Evolutionary conservation across 345 rosid species (phyloP).

Genomic region (Hibiscus trionum): DNA sequence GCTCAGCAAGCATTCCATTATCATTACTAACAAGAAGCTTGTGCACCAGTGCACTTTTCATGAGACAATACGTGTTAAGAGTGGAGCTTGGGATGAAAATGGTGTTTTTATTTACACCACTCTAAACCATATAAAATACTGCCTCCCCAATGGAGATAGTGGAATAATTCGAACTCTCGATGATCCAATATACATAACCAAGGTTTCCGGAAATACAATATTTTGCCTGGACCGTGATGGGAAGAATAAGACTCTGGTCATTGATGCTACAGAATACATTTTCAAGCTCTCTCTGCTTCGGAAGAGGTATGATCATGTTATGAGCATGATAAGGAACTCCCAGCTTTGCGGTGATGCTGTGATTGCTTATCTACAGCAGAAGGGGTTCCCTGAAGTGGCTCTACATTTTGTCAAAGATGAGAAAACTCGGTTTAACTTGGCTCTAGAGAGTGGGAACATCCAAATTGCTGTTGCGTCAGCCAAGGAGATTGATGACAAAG

Average conservation of each 20-base stretch:
- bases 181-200: slow-evolving; percentile 75
- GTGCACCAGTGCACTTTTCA: slow-evolving; percentile 83
- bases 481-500: slow-evolving; percentile 90
- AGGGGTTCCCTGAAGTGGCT: slow-evolving; percentile 98
- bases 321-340: slow-evolving; percentile 92
- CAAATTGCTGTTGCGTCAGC: slow-evolving; percentile 84
- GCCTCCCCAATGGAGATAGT: slow-evolving; percentile 91
- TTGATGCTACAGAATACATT: slow-evolving; percentile 84
- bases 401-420: slow-evolving; percentile 95
- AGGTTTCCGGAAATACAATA: slow-evolving; percentile 58
- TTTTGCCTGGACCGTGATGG: slow-evolving; percentile 90
- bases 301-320: slow-evolving; percentile 83
- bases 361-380: slow-evolving; percentile 95
- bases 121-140: slow-evolving; percentile 77
- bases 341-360: slow-evolving; percentile 97
- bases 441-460: slow-evolving; percentile 93
- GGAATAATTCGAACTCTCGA: slow-evolving; percentile 84
- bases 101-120: slow-evolving; percentile 92
- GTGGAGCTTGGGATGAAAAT: slow-evolving; percentile 97
- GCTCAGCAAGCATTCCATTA: slow-evolving; percentile 90
- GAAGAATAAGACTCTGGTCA: slow-evolving; percentile 53
- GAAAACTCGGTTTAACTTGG: slow-evolving; percentile 87
- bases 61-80: slow-evolving; percentile 86
- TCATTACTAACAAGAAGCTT: slow-evolving; percentile 77
- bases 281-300: slow-evolving; percentile 75